These are phyloP conservation scores for Lomentospora prolificans DNA, from an alignment of 2,329 filamentous ascomycete genomes.

Conservation along the genomic window DNA sequence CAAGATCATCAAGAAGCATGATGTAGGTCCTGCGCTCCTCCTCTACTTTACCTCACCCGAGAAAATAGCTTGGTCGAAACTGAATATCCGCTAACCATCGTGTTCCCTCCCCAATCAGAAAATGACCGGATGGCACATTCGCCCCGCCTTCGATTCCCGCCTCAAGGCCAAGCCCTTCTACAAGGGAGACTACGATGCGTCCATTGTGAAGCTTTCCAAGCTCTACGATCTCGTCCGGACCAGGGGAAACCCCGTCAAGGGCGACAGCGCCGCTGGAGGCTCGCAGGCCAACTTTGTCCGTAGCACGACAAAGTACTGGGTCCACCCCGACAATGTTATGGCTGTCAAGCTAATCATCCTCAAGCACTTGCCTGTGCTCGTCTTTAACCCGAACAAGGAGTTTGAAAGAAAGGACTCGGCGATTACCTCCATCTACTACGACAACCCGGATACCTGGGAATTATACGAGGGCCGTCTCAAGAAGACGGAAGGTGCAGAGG, in stretches of 20 bases:
- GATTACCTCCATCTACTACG: conserved; percentile 97
- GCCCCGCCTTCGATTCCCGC: conserved; percentile 88
- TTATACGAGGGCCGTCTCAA: conserved; percentile 89
- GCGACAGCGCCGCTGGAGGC: conserved; percentile 84
- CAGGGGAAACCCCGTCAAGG: conserved; percentile 82
- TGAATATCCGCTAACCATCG: no score
- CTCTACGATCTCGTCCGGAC: conserved; percentile 93
- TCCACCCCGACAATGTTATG: conserved; percentile 95
- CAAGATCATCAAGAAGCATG: conserved; percentile 99
- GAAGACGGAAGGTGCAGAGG: conserved; percentile 96
- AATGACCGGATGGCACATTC: conserved; percentile 86
- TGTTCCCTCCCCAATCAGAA: conserved; percentile 50
- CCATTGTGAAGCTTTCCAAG: conserved; percentile 87
- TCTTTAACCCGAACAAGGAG: conserved; percentile 96
- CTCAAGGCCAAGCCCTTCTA: conserved; percentile 97
- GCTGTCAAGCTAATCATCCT: conserved; percentile 96
- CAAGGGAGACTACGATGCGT: conserved; percentile 96
- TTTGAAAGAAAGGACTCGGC: conserved; percentile 85
- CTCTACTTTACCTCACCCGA: not conserved
- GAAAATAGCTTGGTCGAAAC: conserved; percentile 3
- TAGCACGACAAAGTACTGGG: conserved; percentile 99
- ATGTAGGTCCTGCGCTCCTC: conserved; percentile 44
- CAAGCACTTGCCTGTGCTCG: conserved; percentile 91
- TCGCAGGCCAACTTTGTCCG: conserved; percentile 91
- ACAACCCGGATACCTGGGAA: conserved; percentile 90